Evolutionary conservation across 306 rosid genomes (phyloP).

Genomic region (Lithocarpus polystachyus): DNA sequence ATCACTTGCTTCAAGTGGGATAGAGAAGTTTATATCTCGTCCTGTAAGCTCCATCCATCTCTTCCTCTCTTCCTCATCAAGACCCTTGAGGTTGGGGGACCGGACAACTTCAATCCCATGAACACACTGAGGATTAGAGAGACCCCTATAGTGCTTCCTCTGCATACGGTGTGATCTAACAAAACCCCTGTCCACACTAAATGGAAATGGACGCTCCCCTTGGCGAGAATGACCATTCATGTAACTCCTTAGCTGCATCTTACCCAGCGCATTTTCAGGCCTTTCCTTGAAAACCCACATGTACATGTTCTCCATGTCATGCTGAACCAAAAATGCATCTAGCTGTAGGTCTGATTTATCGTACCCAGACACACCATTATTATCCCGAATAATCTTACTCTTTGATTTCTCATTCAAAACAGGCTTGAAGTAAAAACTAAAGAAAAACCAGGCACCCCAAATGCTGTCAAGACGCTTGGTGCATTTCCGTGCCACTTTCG

Average conservation of each 20-base stretch:
- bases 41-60: slow-evolving; percentile 70
- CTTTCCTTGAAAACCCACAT: slow-evolving; percentile 76
- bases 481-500: slow-evolving; percentile 51
- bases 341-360: slow-evolving; percentile 55
- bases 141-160: slow-evolving; percentile 65
- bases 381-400: slow-evolving; percentile 41
- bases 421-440: slow-evolving; percentile 58
- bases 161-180: slow-evolving; percentile 69
- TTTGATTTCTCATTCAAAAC: slow-evolving; percentile 49
- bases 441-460: slow-evolving; percentile 75
- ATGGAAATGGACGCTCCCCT: slow-evolving; percentile 61
- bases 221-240: slow-evolving; percentile 73
- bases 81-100: slow-evolving; percentile 46
- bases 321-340: slow-evolving; percentile 66
- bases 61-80: slow-evolving; percentile 50
- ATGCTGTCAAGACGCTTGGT: slow-evolving; percentile 48
- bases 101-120: slow-evolving; percentile 61
- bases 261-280: slow-evolving; percentile 61
- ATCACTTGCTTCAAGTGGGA: slow-evolving; percentile 58
- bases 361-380: slow-evolving; percentile 46
- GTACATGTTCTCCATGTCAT: slow-evolving; percentile 69
- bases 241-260: slow-evolving; percentile 69
- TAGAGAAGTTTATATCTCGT: slow-evolving; percentile 49
- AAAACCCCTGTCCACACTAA: slow-evolving; percentile 56
- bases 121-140: slow-evolving; percentile 62